Percentiles rank a stretch among this genome's conserved stretches.
These are phyloP conservation scores for Puccinia triticina DNA, from an alignment of 1,284 basidiomycete genomes.

Conservation along the genomic window DNA sequence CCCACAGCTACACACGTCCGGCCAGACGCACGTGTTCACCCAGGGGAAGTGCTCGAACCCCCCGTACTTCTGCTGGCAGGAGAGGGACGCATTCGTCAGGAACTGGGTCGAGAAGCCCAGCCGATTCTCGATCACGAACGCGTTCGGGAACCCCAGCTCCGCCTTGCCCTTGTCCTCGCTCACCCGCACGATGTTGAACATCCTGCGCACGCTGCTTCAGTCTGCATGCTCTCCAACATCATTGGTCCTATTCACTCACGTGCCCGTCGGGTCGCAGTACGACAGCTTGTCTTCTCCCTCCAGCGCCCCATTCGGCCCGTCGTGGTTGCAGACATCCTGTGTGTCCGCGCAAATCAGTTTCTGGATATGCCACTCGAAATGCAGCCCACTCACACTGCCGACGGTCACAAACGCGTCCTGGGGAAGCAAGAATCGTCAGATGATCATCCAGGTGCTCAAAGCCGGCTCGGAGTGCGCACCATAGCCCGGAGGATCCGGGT, in stretches of 20 bases:
- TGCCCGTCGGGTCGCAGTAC: conserved; percentile 43
- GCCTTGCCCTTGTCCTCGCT: not conserved
- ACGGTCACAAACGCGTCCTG: conserved; percentile 45
- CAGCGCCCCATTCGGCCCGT: conserved; percentile 38
- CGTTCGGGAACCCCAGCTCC: conserved; percentile 22
- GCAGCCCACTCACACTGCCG: conserved; percentile 5
- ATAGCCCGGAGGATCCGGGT: conserved; percentile 24
- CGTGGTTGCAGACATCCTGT: conserved; percentile 44
- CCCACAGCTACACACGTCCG: too few relatives aligned
- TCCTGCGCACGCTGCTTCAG: too few relatives aligned
- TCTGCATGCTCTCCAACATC: too few relatives aligned
- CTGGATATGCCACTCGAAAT: not conserved
- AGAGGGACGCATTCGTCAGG: conserved; percentile 38
- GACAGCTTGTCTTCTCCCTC: conserved; percentile 30
- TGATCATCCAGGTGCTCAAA: not conserved
- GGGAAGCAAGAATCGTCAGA: not conserved
- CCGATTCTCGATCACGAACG: conserved; percentile 31
- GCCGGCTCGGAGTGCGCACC: conserved; percentile 12
- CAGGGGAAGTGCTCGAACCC: conserved; percentile 39
- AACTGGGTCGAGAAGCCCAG: conserved; percentile 48
- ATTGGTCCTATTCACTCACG: too few relatives aligned
- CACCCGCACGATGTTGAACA: conserved; percentile 48
- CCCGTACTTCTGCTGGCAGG: conserved; percentile 46
- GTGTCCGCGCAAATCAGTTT: not conserved
- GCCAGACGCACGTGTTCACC: conserved; percentile 37